Conservation (phyloP, 2,329 filamentous ascomycete species). For the Colletotrichum cordylinicola region DNA sequence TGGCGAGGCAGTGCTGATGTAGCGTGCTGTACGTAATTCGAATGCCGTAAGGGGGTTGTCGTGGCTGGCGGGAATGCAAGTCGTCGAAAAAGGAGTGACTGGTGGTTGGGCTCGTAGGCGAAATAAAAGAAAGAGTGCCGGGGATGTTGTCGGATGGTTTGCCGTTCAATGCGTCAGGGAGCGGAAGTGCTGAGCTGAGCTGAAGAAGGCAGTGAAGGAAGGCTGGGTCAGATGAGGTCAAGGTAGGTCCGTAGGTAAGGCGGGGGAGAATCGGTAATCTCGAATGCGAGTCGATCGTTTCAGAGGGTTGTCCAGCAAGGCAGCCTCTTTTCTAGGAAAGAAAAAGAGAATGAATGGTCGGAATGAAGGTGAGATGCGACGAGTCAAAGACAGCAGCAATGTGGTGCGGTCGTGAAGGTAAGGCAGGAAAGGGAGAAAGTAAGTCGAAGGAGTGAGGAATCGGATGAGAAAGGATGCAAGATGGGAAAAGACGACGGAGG, state of each 20-base stretch:
- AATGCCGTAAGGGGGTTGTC: constrained; percentile 16
- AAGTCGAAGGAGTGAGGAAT: constrained; percentile 12
- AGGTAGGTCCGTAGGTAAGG: not conserved
- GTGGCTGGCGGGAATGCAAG: constrained; percentile 16
- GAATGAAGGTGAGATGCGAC: not conserved
- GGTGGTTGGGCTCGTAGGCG: constrained; percentile 17
- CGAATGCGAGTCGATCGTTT: constrained; percentile 3
- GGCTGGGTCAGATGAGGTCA: not conserved
- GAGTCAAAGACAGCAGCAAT: constrained; percentile 6
- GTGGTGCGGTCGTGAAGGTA: not conserved
- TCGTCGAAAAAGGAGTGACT: constrained; percentile 21
- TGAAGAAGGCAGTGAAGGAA: not conserved
- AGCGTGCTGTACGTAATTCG: constrained; percentile 9
- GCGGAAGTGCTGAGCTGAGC: not conserved
- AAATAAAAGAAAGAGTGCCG: not conserved
- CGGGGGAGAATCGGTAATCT: not conserved
- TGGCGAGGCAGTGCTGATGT: not conserved
- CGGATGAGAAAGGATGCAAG: constrained; percentile 7
- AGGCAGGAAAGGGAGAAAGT: not conserved
- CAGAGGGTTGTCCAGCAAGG: constrained; percentile 23
- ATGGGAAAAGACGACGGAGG: not conserved
- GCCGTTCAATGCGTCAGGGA: constrained; percentile 1
- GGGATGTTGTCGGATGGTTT: not conserved
- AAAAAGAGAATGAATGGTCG: constrained; percentile 8
- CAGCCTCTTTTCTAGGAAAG: constrained; percentile 12